Percentiles rank a stretch among this genome's conserved stretches.
These are phyloP conservation scores for Moesziomyces sp. DNA, from an alignment of 1,284 basidiomycete species.

Conservation along the genomic window DNA sequence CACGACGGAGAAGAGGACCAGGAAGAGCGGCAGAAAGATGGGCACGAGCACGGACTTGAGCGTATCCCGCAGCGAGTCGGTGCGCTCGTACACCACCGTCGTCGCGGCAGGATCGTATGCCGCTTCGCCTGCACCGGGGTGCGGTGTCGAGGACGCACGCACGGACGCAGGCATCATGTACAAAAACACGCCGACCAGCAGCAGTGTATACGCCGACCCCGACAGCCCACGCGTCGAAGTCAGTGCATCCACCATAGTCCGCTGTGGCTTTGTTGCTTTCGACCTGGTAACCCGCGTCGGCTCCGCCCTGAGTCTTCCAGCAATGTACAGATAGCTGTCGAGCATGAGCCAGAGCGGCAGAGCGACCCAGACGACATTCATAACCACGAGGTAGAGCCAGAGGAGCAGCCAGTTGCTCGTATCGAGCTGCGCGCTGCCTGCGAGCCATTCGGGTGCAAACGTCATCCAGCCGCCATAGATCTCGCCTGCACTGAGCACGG, in stretches of 20 bases:
- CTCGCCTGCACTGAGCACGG: slow-evolving; percentile 56
- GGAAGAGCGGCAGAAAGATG: slow-evolving; percentile 18
- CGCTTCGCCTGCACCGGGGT: no score
- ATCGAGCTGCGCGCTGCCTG: slow-evolving; percentile 18
- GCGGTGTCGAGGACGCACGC: background rate
- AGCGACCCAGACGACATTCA: slow-evolving; percentile 49
- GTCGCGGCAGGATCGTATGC: slow-evolving; percentile 8
- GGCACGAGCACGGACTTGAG: slow-evolving; percentile 18
- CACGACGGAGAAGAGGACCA: slow-evolving; percentile 21
- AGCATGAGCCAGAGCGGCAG: slow-evolving; percentile 39
- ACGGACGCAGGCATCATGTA: slow-evolving; percentile 22
- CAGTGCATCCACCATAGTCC: background rate
- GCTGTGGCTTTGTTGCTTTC: background rate
- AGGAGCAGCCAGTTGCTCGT: slow-evolving; percentile 29
- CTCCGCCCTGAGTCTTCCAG: slow-evolving; percentile 4
- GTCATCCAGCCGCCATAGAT: slow-evolving; percentile 64
- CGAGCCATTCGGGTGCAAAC: slow-evolving; percentile 63
- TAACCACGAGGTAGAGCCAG: slow-evolving; percentile 47
- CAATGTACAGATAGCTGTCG: slow-evolving; percentile 30
- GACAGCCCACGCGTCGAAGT: slow-evolving; percentile 14
- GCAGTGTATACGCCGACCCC: slow-evolving; percentile 23
- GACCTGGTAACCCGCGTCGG: background rate
- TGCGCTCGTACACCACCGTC: slow-evolving; percentile 3
- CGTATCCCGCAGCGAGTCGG: slow-evolving; percentile 5
- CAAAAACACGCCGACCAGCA: slow-evolving; percentile 16